Evolutionary conservation across 2,329 filamentous ascomycete species (phyloP).

Genomic region (Xylaria polymorpha): DNA sequence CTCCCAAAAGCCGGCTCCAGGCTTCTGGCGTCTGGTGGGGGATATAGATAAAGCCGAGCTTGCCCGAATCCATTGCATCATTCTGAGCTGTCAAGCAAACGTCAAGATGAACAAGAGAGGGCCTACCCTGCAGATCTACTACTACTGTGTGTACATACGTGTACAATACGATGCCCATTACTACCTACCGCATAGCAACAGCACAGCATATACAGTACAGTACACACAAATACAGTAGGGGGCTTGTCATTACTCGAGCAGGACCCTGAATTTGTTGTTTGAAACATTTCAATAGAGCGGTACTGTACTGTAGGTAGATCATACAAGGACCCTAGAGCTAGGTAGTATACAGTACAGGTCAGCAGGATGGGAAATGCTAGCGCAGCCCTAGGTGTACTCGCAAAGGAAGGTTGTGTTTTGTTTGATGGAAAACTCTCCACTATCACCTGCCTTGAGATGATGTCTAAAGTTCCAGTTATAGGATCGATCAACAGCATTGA

Average conservation of each 20-base stretch:
- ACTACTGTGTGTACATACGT: neutral
- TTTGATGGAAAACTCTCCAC: neutral
- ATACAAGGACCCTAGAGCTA: slow-evolving; percentile 13
- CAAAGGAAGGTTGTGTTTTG: slow-evolving; percentile 6
- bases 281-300: slow-evolving; percentile 10
- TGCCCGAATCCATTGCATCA: slow-evolving; percentile 28
- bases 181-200: neutral
- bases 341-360: neutral
- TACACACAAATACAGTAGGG: neutral
- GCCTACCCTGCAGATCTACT: slow-evolving; percentile 15
- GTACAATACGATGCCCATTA: slow-evolving; percentile 10
- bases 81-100: slow-evolving; percentile 26
- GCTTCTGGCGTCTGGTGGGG: neutral
- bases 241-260: slow-evolving; percentile 11
- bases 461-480: neutral
- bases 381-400: neutral
- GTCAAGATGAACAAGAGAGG: slow-evolving; percentile 10
- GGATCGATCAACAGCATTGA: slow-evolving; percentile 5
- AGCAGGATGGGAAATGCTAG: slow-evolving; percentile 3
- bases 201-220: neutral
- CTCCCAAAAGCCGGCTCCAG: neutral
- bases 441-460: neutral
- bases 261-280: slow-evolving; percentile 20
- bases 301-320: slow-evolving; percentile 13
- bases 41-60: neutral